A percentile compares a stretch with the other conserved stretches of the same genome.
These are phyloP conservation scores for Colletotrichum orbiculare DNA, from an alignment of 2,329 filamentous ascomycete species.

Conservation along the genomic window DNA sequence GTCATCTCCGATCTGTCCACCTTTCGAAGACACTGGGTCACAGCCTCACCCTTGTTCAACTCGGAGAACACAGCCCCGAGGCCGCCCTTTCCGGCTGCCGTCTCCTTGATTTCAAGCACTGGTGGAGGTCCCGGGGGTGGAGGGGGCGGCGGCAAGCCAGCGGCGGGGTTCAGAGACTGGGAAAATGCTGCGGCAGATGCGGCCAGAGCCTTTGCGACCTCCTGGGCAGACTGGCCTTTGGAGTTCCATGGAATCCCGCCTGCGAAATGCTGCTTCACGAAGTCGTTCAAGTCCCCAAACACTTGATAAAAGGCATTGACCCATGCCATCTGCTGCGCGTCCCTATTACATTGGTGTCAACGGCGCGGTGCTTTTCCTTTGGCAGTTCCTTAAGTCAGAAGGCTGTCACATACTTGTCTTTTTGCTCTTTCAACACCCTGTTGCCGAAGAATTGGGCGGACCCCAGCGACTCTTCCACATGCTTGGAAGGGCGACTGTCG, in stretches of 20 bases:
- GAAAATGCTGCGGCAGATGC: slow-evolving; percentile 51
- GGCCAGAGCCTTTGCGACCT: slow-evolving; percentile 71
- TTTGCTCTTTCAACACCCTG: slow-evolving; percentile 89
- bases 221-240: slow-evolving; percentile 76
- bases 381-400: neutral
- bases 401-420: slow-evolving; percentile 66
- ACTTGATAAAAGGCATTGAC: slow-evolving; percentile 92
- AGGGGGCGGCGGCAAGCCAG: slow-evolving; percentile 71
- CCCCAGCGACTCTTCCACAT: slow-evolving; percentile 84
- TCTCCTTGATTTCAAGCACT: slow-evolving; percentile 68
- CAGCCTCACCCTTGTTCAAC: slow-evolving; percentile 87
- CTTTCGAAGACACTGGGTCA: slow-evolving; percentile 90
- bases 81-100: slow-evolving; percentile 65
- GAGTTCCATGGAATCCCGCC: slow-evolving; percentile 89
- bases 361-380: neutral
- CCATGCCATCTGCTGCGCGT: slow-evolving; percentile 85
- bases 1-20: slow-evolving; percentile 98
- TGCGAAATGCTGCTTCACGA: slow-evolving; percentile 85
- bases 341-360: slow-evolving; percentile 59
- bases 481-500: slow-evolving; percentile 84
- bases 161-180: slow-evolving; percentile 63
- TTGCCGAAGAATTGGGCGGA: slow-evolving; percentile 96
- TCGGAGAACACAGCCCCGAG: slow-evolving; percentile 92
- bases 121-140: slow-evolving; percentile 79
- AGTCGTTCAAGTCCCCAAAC: slow-evolving; percentile 84